A percentile compares a stretch with the other conserved stretches of the same genome.
Conservation (phyloP, 306 rosid genomes). For the peach (Prunus persica) region Prunus_persica_NCBIv2 NC_034010.1:27865501-27866000, state of each 20-base stretch:
- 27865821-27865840: neutral
- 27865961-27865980: neutral
- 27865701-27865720: neutral
- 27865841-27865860: no score
- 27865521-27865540: conserved; percentile 8
- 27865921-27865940: neutral
- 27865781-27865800: neutral
- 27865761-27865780: no score
- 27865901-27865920: neutral
- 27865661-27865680: no score
- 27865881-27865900: neutral
- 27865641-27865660: neutral
- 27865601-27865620: neutral
- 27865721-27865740: neutral
- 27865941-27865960: neutral
- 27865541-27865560: neutral
- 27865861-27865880: neutral
- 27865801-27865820: neutral
- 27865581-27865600: neutral
- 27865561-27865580: neutral
- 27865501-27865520: neutral
- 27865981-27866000: neutral
- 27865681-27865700: neutral
- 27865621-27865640: neutral
- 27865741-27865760: conserved; percentile 10